These are phyloP conservation scores for Ampelomyces quisqualis DNA, from an alignment of 2,329 filamentous ascomycete species.

Conservation along the genomic window DNA sequence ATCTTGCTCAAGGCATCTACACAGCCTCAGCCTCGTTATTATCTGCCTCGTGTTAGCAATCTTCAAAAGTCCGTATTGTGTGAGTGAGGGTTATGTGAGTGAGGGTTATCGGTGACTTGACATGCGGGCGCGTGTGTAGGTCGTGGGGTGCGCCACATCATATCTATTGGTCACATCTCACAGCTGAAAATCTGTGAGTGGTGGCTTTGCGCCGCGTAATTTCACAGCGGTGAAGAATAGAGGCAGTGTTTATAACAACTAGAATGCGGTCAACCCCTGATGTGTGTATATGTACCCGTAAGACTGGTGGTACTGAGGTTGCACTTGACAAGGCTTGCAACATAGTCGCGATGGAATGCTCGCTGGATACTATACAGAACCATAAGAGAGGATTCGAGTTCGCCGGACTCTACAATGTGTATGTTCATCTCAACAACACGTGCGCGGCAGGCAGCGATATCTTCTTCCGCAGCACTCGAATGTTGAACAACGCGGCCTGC, in stretches of 20 bases:
- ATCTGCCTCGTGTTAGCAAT: no score
- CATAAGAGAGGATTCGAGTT: constrained; percentile 20
- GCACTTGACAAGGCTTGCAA: neutral
- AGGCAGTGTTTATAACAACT: neutral
- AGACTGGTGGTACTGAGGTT: neutral
- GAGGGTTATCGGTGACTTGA: constrained; percentile 2
- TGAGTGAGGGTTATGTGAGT: neutral
- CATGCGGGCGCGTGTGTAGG: constrained; percentile 1
- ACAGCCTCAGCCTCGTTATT: no score
- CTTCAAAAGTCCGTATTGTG: neutral
- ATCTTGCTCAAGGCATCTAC: no score
- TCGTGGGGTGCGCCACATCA: neutral
- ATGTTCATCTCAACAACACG: constrained; percentile 12
- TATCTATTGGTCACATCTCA: neutral
- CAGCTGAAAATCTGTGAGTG: constrained; percentile 1
- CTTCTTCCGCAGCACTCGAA: constrained; percentile 14
- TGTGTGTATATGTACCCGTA: no score
- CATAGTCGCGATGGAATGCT: constrained; percentile 12
- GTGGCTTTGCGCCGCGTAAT: constrained; percentile 3
- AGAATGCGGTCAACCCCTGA: neutral
- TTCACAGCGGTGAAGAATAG: neutral
- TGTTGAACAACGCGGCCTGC: constrained; percentile 16
- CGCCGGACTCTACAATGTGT: constrained; percentile 9
- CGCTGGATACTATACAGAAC: constrained; percentile 12
- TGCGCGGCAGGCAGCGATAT: constrained; percentile 16